These are phyloP conservation scores for Ustilago bromivora DNA, from an alignment of 1,284 basidiomycete species.

Conservation along the genomic window DNA sequence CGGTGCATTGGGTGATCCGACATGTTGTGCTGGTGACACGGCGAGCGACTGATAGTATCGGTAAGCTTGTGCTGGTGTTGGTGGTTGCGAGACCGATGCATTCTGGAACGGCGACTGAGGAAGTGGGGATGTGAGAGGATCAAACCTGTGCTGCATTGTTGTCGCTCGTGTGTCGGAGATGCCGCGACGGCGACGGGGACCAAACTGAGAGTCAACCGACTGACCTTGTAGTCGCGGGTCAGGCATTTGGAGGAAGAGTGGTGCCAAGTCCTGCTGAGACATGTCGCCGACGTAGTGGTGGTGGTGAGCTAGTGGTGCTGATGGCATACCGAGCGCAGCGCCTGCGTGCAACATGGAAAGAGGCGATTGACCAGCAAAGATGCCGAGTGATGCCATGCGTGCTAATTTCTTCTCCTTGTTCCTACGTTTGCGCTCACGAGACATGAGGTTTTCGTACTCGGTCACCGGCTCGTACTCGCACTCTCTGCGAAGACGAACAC, in stretches of 20 bases:
- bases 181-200: conserved; percentile 42
- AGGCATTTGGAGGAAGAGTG: conserved; percentile 29
- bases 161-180: conserved; percentile 37
- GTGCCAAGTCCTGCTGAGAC: conserved; percentile 20
- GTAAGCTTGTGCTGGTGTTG: conserved; percentile 34
- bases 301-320: conserved; percentile 28
- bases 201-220: conserved; percentile 30
- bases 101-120: conserved; percentile 24
- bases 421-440: conserved; percentile 60
- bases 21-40: conserved; percentile 8
- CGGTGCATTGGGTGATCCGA: conserved; percentile 5
- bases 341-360: conserved; percentile 43
- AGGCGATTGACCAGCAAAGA: conserved; percentile 48
- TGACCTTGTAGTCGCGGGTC: conserved; percentile 17
- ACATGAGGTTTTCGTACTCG: conserved; percentile 62
- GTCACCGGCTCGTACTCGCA: conserved; percentile 65
- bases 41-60: conserved; percentile 35
- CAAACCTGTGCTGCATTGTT: conserved; percentile 20
- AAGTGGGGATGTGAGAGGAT: conserved; percentile 20
- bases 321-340: conserved; percentile 23
- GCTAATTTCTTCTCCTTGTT: conserved; percentile 56
- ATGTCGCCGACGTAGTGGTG: conserved; percentile 9
- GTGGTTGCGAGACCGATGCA: conserved; percentile 43
- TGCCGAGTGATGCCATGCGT: conserved; percentile 38
- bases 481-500: conserved; percentile 56